Conservation (phyloP, 1,284 basidiomycete species). For the Austroboletus niveus region DNA sequence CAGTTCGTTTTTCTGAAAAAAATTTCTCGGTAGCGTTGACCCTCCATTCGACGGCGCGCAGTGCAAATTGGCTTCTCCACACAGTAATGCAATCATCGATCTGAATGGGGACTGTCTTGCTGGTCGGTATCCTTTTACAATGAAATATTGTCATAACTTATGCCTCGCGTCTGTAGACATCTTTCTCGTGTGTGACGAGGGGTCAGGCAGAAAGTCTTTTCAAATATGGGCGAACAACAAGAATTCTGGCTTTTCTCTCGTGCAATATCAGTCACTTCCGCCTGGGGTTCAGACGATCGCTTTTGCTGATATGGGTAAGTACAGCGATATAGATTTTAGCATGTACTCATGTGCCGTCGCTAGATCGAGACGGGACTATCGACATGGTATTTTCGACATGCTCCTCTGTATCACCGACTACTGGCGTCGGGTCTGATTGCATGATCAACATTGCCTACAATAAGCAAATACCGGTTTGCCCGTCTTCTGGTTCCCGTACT, state of each 20-base stretch:
- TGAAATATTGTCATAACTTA: background rate
- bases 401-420: slow-evolving; percentile 59
- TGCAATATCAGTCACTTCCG: slow-evolving; percentile 72
- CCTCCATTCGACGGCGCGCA: slow-evolving; percentile 60
- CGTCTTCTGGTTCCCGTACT: slow-evolving; percentile 45
- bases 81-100: slow-evolving; percentile 95
- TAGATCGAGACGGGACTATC: slow-evolving; percentile 96
- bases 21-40: slow-evolving; percentile 41
- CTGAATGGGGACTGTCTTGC: slow-evolving; percentile 95
- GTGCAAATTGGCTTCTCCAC: slow-evolving; percentile 82
- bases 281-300: slow-evolving; percentile 75
- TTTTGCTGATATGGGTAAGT: slow-evolving; percentile 89
- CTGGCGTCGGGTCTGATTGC: slow-evolving; percentile 75
- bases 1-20: slow-evolving; percentile 1
- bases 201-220: slow-evolving; percentile 56
- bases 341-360: background rate
- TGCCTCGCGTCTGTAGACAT: slow-evolving; percentile 54
- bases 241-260: slow-evolving; percentile 68
- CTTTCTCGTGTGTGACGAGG: slow-evolving; percentile 83
- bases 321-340: background rate
- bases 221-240: slow-evolving; percentile 94
- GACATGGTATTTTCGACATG: slow-evolving; percentile 94
- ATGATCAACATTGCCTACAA: slow-evolving; percentile 93
- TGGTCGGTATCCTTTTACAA: slow-evolving; percentile 43
- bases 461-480: slow-evolving; percentile 83